These are phyloP conservation scores for Candida taoyuanica DNA, from an alignment of 805 yeast genomes.

Conservation along the genomic window DNA sequence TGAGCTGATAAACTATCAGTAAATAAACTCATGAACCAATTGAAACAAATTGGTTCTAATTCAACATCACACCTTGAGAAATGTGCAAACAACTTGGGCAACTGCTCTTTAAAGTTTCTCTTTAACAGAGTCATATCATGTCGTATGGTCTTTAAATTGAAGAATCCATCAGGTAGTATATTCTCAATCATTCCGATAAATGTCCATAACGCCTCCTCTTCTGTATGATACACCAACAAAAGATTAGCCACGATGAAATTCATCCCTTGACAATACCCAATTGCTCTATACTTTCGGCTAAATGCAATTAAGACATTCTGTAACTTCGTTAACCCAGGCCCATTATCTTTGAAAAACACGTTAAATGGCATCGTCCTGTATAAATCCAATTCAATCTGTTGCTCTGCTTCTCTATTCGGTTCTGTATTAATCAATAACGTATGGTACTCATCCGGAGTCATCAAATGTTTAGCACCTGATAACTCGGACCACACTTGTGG, in stretches of 20 bases:
- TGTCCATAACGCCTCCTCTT: slow-evolving; percentile 52
- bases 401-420: slow-evolving; percentile 31
- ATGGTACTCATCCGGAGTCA: slow-evolving; percentile 45
- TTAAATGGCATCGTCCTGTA: slow-evolving; percentile 54
- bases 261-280: slow-evolving; percentile 62
- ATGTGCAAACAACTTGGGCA: slow-evolving; percentile 39
- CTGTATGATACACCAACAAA: slow-evolving; percentile 38
- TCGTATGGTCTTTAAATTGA: slow-evolving; percentile 34
- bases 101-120: slow-evolving; percentile 30
- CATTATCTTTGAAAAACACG: slow-evolving; percentile 46
- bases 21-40: slow-evolving; percentile 55
- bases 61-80: slow-evolving; percentile 35
- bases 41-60: slow-evolving; percentile 45
- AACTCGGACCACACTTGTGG: slow-evolving; percentile 49
- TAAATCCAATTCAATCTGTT: slow-evolving; percentile 49
- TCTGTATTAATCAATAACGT: slow-evolving; percentile 25
- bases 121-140: slow-evolving; percentile 37
- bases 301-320: slow-evolving; percentile 46
- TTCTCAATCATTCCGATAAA: slow-evolving; percentile 45
- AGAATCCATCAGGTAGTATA: slow-evolving; percentile 41
- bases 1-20: slow-evolving; percentile 49
- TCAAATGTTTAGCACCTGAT: slow-evolving; percentile 42
- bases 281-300: slow-evolving; percentile 39
- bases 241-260: slow-evolving; percentile 52
- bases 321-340: slow-evolving; percentile 48